Evolutionary conservation across 345 rosid species (phyloP), one percentile per base, ranked within the genome.

Genomic region (Gynandropsis gynandra): DNA sequence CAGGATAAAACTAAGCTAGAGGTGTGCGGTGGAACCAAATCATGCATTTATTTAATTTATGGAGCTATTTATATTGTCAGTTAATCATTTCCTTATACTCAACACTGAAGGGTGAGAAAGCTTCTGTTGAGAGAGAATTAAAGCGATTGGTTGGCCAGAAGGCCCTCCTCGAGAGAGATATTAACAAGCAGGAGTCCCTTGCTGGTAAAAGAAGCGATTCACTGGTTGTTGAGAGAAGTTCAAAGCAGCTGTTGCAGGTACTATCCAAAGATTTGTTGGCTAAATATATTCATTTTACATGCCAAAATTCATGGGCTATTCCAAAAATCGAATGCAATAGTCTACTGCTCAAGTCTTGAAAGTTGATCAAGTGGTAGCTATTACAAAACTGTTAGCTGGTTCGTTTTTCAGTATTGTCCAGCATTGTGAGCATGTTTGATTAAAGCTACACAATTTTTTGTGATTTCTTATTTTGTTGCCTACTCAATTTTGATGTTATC

Each of bases 1-100:
- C 98, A 90, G 70, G 95, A 90, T 73, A 90, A 87, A 75, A 90
- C 96, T 46, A 90, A 83, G 75, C 81, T 90, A 57, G 98, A 90
- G 98, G 98, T 89, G 10, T 9, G 33, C 10, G 2, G 34, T 52
- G 16, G 55, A 43, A 33, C 38, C 56, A 11, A 41, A 38, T 41
- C 33, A 43, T 21, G 11, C 16, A 9, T 33, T 31, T 53, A 32
- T 15, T 12, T 35, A 50, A 24, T 17, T 37, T 48, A 20, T 15
- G 50, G 29, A 38, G 32, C 11, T 47, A 40, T 39, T 32, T 17
- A 29, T 40, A 47, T 56, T 58, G 18, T 40, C 13, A 2, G 36
- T 46, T 40, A 20, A 40, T 32, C 16, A 65, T 58, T 14, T 46
- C 58, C 48, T 58, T 40, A 17, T 36, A 19, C 21, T 14, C 14